A percentile compares a stretch with the other conserved stretches of the same genome.
These are phyloP conservation scores for Neurospora sublineolata DNA, from an alignment of 495 filamentous ascomycete genomes.

Conservation along the genomic window DNA sequence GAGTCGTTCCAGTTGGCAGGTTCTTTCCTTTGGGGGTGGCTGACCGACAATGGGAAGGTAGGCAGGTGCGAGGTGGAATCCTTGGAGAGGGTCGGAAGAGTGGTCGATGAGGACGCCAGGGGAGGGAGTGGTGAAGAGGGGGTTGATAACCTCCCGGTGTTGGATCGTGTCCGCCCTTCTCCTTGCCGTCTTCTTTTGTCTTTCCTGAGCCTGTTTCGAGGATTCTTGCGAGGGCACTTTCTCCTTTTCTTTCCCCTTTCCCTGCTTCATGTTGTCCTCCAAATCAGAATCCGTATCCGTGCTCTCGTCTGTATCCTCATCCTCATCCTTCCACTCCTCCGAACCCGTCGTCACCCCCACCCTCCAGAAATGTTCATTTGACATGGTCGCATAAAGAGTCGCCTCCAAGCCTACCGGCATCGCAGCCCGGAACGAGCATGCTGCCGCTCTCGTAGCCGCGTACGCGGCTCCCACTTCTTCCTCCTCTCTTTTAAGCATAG, in stretches of 20 bases:
- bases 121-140: slow-evolving; percentile 4
- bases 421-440: background rate
- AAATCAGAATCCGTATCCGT: background rate
- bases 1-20: background rate
- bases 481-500: background rate
- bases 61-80: slow-evolving; percentile 19
- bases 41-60: slow-evolving; percentile 4
- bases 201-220: background rate
- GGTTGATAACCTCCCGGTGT: slow-evolving; percentile 6
- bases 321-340: background rate
- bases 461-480: background rate
- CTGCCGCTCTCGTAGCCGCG: background rate
- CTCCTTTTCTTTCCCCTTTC: background rate
- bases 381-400: background rate
- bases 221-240: background rate
- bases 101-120: slow-evolving; percentile 8
- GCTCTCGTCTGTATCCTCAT: background rate
- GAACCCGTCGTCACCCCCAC: background rate
- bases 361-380: background rate
- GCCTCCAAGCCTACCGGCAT: background rate
- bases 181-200: background rate
- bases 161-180: background rate
- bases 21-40: background rate
- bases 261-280: background rate
- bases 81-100: slow-evolving; percentile 14